Conservation (phyloP, 148 eudicot genomes). For the Rheum nobile region DNA sequence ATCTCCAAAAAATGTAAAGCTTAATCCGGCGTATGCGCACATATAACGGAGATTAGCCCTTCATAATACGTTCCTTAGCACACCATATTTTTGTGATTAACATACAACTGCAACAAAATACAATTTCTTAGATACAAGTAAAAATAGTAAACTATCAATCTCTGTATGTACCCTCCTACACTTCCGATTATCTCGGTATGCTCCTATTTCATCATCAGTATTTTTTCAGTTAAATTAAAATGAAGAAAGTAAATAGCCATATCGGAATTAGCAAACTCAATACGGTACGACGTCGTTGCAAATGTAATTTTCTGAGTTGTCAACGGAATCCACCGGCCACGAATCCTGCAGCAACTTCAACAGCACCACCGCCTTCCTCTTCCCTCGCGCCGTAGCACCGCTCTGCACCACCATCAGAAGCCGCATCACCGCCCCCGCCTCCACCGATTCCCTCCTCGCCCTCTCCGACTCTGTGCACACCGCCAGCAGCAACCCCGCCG, state of each 20-base stretch:
- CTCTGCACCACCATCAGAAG: conserved; percentile 65
- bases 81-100: too few species aligned
- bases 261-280: conserved; percentile 12
- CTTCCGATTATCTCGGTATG: background rate
- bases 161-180: background rate
- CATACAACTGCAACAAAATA: background rate
- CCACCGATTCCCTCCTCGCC: conserved; percentile 57
- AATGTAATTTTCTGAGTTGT: conserved; percentile 42
- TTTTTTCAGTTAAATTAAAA: background rate
- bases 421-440: conserved; percentile 67
- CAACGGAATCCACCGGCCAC: conserved; percentile 63
- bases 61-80: too few species aligned
- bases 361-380: conserved; percentile 70
- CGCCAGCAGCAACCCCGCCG: conserved; percentile 62
- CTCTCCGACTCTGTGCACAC: conserved; percentile 56
- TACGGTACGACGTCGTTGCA: conserved; percentile 59
- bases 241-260: background rate
- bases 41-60: too few species aligned
- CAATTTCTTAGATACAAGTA: background rate
- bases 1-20: too few species aligned
- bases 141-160: background rate
- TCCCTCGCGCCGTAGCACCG: conserved; percentile 74
- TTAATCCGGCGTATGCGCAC: too few species aligned
- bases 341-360: conserved; percentile 61
- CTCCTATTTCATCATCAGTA: background rate